Conservation (phyloP, 1,284 basidiomycete genomes). For the Leccinum angustisporum region DNA sequence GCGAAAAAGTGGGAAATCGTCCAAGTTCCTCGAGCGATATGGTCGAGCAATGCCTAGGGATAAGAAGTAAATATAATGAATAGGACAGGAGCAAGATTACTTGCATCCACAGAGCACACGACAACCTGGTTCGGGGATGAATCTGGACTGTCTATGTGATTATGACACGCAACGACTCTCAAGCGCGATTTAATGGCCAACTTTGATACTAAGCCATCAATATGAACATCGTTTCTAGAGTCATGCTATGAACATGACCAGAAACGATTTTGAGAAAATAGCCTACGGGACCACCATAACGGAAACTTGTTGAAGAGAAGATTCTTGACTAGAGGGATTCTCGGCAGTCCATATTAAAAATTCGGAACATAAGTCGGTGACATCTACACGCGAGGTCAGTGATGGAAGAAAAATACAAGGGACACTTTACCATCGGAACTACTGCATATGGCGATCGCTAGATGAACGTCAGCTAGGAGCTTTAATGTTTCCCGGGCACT, state of each 20-base stretch:
- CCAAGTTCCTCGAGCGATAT: slow-evolving; percentile 33
- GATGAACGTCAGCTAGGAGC: slow-evolving; percentile 2
- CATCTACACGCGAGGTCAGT: slow-evolving; percentile 19
- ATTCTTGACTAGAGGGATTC: background rate
- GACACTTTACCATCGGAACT: slow-evolving; percentile 22
- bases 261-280: background rate
- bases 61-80: slow-evolving; percentile 11
- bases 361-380: slow-evolving; percentile 18
- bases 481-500: slow-evolving; percentile 4
- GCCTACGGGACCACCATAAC: slow-evolving; percentile 25
- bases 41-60: slow-evolving; percentile 32
- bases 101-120: slow-evolving; percentile 39
- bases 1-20: slow-evolving; percentile 42
- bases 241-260: slow-evolving; percentile 4
- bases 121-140: slow-evolving; percentile 40
- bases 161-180: slow-evolving; percentile 24
- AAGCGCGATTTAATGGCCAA: slow-evolving; percentile 21
- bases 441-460: slow-evolving; percentile 23
- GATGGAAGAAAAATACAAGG: background rate
- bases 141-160: slow-evolving; percentile 19
- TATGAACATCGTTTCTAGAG: slow-evolving; percentile 15
- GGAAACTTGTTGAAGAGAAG: slow-evolving; percentile 15
- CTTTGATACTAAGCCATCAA: slow-evolving; percentile 20
- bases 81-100: slow-evolving; percentile 14
- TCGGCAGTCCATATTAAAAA: slow-evolving; percentile 25